Evolutionary conservation across 352 stramenopile species (phyloP).

Genomic region (Pythium apleroticum): DNA sequence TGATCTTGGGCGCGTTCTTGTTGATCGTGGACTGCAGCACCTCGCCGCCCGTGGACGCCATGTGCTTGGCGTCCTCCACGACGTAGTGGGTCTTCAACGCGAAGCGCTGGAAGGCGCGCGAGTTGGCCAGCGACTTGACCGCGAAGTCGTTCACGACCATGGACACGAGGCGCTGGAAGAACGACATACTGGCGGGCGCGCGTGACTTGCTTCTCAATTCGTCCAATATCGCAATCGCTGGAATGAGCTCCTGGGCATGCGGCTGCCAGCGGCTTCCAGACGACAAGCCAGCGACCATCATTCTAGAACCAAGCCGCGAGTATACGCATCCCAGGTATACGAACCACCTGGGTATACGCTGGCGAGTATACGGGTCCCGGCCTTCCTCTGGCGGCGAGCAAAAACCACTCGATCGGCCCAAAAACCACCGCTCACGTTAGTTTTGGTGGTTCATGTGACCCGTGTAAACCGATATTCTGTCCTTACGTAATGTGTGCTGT

Average conservation of each 20-base stretch:
- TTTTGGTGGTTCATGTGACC: slow-evolving; percentile 30
- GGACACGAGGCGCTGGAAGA: slow-evolving; percentile 79
- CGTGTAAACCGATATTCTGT: slow-evolving; percentile 13
- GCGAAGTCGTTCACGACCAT: slow-evolving; percentile 86
- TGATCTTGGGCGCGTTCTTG: slow-evolving; percentile 67
- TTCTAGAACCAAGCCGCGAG: slow-evolving; percentile 6
- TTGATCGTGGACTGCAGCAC: slow-evolving; percentile 52
- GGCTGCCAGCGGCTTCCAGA: slow-evolving; percentile 11
- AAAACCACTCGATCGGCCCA: slow-evolving; percentile 24
- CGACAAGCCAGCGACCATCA: slow-evolving; percentile 20
- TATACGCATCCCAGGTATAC: not conserved
- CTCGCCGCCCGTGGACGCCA: slow-evolving; percentile 50
- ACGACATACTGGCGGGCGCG: slow-evolving; percentile 46
- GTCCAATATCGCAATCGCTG: slow-evolving; percentile 4
- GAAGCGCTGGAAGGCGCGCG: slow-evolving; percentile 81
- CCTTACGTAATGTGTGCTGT: not conserved
- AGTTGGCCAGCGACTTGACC: slow-evolving; percentile 82
- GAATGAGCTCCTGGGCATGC: not conserved
- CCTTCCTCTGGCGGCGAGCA: not conserved
- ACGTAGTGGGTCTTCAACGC: slow-evolving; percentile 84
- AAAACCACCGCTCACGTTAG: slow-evolving; percentile 10
- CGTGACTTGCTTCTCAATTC: not conserved
- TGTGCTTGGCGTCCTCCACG: slow-evolving; percentile 79
- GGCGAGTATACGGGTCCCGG: not conserved
- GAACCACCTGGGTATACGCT: slow-evolving; percentile 10